A percentile compares a stretch with the other conserved stretches of the same genome.
phyloP scores from a whole-genome alignment of 352 stramenopile species.

The Phytopythium delawarense region DNA sequence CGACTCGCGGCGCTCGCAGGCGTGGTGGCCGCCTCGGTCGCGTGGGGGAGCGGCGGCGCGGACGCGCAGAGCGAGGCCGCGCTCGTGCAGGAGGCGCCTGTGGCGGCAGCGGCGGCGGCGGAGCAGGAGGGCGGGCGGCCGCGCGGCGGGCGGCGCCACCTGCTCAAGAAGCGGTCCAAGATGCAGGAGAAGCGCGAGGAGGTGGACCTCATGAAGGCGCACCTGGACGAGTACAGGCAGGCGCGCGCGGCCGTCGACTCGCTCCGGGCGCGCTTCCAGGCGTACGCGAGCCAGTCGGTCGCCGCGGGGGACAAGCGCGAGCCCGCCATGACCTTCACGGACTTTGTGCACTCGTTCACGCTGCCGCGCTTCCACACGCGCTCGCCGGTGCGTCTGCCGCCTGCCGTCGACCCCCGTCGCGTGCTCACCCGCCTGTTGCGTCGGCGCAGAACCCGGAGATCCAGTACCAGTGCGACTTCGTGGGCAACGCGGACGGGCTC shows the following conservation, averaged over 20 bases:
- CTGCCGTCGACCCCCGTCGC: neutral
- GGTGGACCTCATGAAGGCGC: constrained; percentile 58
- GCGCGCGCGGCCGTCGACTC: constrained; percentile 31
- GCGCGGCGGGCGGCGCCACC: constrained; percentile 23
- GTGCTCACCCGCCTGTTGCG: neutral
- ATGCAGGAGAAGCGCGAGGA: constrained; percentile 58
- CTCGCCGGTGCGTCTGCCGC: constrained; percentile 26
- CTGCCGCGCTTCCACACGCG: constrained; percentile 66
- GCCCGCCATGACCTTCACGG: constrained; percentile 73
- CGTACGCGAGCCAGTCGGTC: constrained; percentile 50
- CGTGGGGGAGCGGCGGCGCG: neutral
- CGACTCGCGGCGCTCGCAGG: neutral
- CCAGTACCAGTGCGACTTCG: constrained; percentile 70
- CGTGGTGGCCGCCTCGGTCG: neutral
- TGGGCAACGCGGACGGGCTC: constrained; percentile 60
- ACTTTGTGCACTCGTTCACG: constrained; percentile 76
- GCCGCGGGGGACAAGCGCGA: constrained; percentile 16
- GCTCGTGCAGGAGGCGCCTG: neutral
- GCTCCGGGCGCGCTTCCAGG: constrained; percentile 45
- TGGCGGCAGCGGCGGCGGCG: neutral
- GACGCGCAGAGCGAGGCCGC: constrained; percentile 2
- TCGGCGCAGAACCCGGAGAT: constrained; percentile 39
- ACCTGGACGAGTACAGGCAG: constrained; percentile 64
- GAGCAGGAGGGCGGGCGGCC: constrained; percentile 18
- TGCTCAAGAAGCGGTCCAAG: constrained; percentile 62